Conservation (phyloP, 2,329 filamentous ascomycete genomes). For the Parastagonospora nodorum region DNA sequence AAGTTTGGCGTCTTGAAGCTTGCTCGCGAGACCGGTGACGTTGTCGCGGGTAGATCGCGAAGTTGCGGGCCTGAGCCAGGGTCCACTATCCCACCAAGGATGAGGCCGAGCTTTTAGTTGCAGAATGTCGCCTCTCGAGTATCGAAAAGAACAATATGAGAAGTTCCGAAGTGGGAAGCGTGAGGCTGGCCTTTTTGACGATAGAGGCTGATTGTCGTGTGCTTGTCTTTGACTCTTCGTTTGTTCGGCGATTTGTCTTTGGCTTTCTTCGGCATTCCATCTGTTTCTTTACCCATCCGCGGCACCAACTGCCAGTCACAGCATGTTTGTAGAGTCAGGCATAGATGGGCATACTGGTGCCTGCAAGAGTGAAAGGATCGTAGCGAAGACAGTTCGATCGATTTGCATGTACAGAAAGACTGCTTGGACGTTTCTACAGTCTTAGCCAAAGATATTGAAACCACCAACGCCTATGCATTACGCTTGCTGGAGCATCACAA, state of each 20-base stretch:
- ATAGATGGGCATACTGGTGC: not conserved
- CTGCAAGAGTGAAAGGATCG: too few species aligned
- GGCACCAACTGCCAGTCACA: not conserved
- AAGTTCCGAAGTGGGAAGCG: not conserved
- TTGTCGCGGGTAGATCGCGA: constrained; percentile 22
- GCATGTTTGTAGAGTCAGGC: not conserved
- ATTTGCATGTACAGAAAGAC: not conserved
- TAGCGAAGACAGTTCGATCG: too few species aligned
- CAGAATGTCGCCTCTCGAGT: not conserved
- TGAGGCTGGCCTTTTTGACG: constrained; percentile 16
- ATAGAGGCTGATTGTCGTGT: constrained; percentile 14
- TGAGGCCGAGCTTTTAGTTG: not conserved
- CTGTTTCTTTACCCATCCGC: constrained; percentile 19
- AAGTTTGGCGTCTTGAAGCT: constrained; percentile 23
- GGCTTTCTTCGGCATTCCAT: constrained; percentile 31
- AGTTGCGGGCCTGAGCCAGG: constrained; percentile 19
- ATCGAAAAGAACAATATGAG: not conserved
- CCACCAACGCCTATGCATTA: constrained; percentile 35
- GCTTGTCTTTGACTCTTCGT: constrained; percentile 26
- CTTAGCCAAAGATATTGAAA: constrained; percentile 23
- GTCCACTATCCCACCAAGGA: constrained; percentile 16
- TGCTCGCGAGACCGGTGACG: constrained; percentile 29
- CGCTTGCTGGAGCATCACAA: constrained; percentile 1
- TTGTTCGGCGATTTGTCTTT: constrained; percentile 21
- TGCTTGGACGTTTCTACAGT: constrained; percentile 7